Evolutionary conservation across 768 basidiomycete species (phyloP), one percentile per base, ranked within the genome.

Genomic region (Leucosporidium scottii): DNA sequence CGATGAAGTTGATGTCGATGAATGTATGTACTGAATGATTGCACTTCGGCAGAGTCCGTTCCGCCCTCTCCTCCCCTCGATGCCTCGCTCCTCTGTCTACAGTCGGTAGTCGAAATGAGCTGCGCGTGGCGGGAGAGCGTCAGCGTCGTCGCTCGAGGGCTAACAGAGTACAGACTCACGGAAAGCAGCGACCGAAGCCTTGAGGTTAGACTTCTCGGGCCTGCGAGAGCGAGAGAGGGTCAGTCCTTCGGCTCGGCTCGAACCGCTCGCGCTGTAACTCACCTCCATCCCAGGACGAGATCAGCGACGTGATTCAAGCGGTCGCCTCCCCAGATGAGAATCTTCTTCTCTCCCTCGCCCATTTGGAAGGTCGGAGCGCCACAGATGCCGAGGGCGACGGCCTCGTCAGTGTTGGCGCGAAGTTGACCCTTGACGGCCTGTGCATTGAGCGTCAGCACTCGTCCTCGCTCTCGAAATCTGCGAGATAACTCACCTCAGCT

Each of bases 301-400:
- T 60, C 59, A 5, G 25, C 36, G 1, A 60, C 59, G 28, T 44
- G 27, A 25, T 60, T 60, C 21, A 60, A 28, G 23, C 44, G 39
- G 39, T 60, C 59, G 7, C 44, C 36, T 18, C 59, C 59, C 59
- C 59, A 60, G 23, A 60, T 21, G 39, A 44, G 59, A 12, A 20
- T 47, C n/a, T 18, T 49, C 15, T 34, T 34, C 34, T 34, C 34
- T 34, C 34, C 34, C 34, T 34, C 34, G 10, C 59, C 59, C 12
- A 47, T n/a, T 17, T 47, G 44, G 59, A 44, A 60, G n/a, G 59
- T 60, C 9, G 59, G 59, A 15, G 59, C 59, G 12, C 59, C 59
- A n/a, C 59, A 60, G 39, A 60, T 25, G 4, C 59, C 59, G n/a
- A 44, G 39, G 8, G 23, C 13, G 25, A 47, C 48, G 5, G 59